phyloP scores from a whole-genome alignment of 352 stramenopile genomes.

The Globisporangium mamillatum region DNA sequence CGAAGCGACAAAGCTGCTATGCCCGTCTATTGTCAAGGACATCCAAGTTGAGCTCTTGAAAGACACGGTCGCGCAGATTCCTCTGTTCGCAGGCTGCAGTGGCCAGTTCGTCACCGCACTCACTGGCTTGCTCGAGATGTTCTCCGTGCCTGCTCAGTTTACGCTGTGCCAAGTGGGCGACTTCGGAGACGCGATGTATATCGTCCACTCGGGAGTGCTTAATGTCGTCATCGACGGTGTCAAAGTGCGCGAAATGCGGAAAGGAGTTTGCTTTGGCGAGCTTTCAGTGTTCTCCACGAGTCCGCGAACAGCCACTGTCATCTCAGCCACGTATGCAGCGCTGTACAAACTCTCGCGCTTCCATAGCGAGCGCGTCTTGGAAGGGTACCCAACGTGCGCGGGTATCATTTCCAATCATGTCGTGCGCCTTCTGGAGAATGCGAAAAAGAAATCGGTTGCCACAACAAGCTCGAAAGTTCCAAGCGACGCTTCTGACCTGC shows the following conservation, averaged over 20 bases:
- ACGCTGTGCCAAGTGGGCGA: slow-evolving; percentile 53
- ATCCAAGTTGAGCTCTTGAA: slow-evolving; percentile 70
- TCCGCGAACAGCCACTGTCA: slow-evolving; percentile 47
- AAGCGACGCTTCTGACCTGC: not conserved
- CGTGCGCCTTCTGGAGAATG: slow-evolving; percentile 13
- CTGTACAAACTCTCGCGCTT: slow-evolving; percentile 65
- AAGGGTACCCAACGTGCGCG: slow-evolving; percentile 49
- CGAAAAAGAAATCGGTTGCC: slow-evolving; percentile 12
- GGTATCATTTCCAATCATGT: slow-evolving; percentile 27
- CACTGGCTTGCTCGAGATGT: slow-evolving; percentile 66
- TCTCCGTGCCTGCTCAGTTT: slow-evolving; percentile 51
- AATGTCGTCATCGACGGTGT: slow-evolving; percentile 49
- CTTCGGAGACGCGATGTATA: slow-evolving; percentile 68
- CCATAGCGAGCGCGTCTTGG: slow-evolving; percentile 47
- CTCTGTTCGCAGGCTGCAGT: slow-evolving; percentile 62
- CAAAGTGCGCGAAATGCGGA: slow-evolving; percentile 68
- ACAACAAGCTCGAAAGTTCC: not conserved
- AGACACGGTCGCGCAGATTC: slow-evolving; percentile 51
- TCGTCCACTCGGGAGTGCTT: slow-evolving; percentile 68
- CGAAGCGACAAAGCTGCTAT: slow-evolving; percentile 57
- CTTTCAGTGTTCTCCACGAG: slow-evolving; percentile 60
- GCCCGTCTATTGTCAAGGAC: slow-evolving; percentile 71
- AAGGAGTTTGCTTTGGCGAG: slow-evolving; percentile 64
- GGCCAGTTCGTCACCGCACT: slow-evolving; percentile 61
- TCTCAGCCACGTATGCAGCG: slow-evolving; percentile 55